Conservation (phyloP, 2,329 filamentous ascomycete genomes). For the Ciborinia camelliae region DNA sequence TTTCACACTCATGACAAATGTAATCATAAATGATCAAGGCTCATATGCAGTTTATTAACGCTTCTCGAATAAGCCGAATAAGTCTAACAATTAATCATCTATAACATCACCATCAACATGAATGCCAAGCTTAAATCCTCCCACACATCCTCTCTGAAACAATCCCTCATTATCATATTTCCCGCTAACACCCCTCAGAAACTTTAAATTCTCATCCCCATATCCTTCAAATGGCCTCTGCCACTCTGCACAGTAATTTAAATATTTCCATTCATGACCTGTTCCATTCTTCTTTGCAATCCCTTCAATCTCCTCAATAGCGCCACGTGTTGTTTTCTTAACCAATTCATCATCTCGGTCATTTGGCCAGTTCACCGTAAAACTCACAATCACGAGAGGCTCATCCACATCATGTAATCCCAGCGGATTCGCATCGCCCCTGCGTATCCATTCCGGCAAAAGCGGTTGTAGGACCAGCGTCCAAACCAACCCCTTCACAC, state of each 20-base stretch:
- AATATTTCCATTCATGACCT: slow-evolving; percentile 32
- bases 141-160: slow-evolving; percentile 18
- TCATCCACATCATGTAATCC: slow-evolving; percentile 33
- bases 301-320: slow-evolving; percentile 38
- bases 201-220: slow-evolving; percentile 31
- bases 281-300: slow-evolving; percentile 32
- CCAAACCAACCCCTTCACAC: slow-evolving; percentile 37
- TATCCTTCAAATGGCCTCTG: slow-evolving; percentile 37
- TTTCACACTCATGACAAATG: too few species aligned
- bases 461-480: slow-evolving; percentile 38
- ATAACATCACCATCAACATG: too few species aligned
- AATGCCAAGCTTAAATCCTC: slow-evolving; percentile 17
- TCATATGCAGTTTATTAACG: too few species aligned
- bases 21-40: too few species aligned
- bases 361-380: slow-evolving; percentile 39
- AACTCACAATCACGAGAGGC: slow-evolving; percentile 37
- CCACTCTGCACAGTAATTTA: slow-evolving; percentile 36
- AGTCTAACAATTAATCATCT: too few species aligned
- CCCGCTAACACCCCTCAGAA: slow-evolving; percentile 17
- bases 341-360: slow-evolving; percentile 34
- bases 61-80: too few species aligned
- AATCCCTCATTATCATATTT: slow-evolving; percentile 21
- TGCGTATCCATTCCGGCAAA: slow-evolving; percentile 31
- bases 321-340: slow-evolving; percentile 29
- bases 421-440: slow-evolving; percentile 33